A percentile compares a stretch with the other conserved stretches of the same genome.
phyloP scores from a whole-genome alignment of 176 grass and related monocot genomes.

The Juncus effusus region DNA sequence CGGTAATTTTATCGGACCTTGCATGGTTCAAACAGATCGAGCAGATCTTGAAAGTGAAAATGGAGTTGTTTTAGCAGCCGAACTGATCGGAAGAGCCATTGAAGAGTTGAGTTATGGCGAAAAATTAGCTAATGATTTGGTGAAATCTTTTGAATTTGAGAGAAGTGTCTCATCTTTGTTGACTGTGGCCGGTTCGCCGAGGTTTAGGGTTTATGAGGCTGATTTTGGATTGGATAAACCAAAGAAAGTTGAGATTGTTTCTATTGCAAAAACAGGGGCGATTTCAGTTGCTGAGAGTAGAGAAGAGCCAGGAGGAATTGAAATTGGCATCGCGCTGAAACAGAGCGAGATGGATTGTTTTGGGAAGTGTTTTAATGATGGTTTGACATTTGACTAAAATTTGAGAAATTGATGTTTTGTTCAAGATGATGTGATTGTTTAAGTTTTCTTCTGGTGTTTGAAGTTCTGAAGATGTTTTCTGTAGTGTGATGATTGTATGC shows the following conservation, averaged over 20 bases:
- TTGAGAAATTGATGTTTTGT: background rate
- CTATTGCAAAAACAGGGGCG: conserved; percentile 42
- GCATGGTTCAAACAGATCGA: conserved; percentile 29
- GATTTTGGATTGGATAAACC: conserved; percentile 48
- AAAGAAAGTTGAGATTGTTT: conserved; percentile 49
- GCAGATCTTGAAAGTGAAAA: conserved; percentile 18
- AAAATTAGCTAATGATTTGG: conserved; percentile 23
- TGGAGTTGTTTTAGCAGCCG: conserved; percentile 24
- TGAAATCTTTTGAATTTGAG: conserved; percentile 20
- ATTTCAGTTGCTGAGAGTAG: conserved; percentile 42
- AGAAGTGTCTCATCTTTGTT: conserved; percentile 17
- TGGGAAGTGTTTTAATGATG: conserved; percentile 19
- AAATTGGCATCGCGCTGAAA: conserved; percentile 43
- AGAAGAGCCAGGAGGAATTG: conserved; percentile 33
- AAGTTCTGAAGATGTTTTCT: no score
- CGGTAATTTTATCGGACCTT: conserved; percentile 43
- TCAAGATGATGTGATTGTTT: no score
- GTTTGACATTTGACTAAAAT: conserved; percentile 1
- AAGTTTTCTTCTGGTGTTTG: no score
- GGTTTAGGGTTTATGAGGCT: conserved; percentile 30
- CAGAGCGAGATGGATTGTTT: conserved; percentile 37
- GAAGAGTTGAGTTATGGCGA: conserved; percentile 24
- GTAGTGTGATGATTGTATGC: no score
- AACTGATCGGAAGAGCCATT: conserved; percentile 33
- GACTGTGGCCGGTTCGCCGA: conserved; percentile 34